Conservation (phyloP, 1,284 basidiomycete species). For the Pseudozyma sp. region DNA sequence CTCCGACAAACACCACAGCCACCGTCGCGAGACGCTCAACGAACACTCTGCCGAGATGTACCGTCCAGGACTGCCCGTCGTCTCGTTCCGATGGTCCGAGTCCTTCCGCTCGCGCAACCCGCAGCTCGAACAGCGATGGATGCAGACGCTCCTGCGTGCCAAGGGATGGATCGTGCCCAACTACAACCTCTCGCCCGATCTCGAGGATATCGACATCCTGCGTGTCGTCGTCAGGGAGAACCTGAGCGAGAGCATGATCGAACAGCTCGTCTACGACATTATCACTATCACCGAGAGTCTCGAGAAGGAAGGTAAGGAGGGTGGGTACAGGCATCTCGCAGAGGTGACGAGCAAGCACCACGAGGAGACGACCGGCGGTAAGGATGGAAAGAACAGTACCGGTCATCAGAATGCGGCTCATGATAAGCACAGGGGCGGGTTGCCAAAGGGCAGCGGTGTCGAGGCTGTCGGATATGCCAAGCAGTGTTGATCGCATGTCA, state of each 20-base stretch:
- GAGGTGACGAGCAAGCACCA: slow-evolving; percentile 15
- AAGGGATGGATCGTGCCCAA: slow-evolving; percentile 77
- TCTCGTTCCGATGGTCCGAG: slow-evolving; percentile 87
- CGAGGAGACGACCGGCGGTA: slow-evolving; percentile 3
- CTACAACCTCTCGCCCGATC: slow-evolving; percentile 60
- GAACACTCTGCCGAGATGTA: slow-evolving; percentile 73
- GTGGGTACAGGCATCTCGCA: slow-evolving; percentile 33
- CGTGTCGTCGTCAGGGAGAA: slow-evolving; percentile 66
- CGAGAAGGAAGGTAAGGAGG: slow-evolving; percentile 34
- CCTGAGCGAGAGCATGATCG: slow-evolving; percentile 63
- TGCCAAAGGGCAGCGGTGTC: slow-evolving; percentile 43
- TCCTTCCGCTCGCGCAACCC: slow-evolving; percentile 65
- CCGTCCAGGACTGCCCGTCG: slow-evolving; percentile 84
- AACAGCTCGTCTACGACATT: slow-evolving; percentile 64
- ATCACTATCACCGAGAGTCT: slow-evolving; percentile 59
- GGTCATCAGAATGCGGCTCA: slow-evolving; percentile 32
- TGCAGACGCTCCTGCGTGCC: slow-evolving; percentile 81
- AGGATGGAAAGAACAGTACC: slow-evolving; percentile 11
- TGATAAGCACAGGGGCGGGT: slow-evolving; percentile 46
- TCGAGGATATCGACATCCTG: slow-evolving; percentile 61
- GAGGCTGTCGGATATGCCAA: slow-evolving; percentile 55
- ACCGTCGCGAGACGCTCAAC: slow-evolving; percentile 42
- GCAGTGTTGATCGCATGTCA: slow-evolving; percentile 55
- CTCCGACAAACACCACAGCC: background rate
- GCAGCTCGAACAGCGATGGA: slow-evolving; percentile 80